A percentile compares a stretch with the other conserved stretches of the same genome.
Evolutionary conservation across 208 protist genomes (phyloP).

Genomic region (Wallacemonas sp.): DNA sequence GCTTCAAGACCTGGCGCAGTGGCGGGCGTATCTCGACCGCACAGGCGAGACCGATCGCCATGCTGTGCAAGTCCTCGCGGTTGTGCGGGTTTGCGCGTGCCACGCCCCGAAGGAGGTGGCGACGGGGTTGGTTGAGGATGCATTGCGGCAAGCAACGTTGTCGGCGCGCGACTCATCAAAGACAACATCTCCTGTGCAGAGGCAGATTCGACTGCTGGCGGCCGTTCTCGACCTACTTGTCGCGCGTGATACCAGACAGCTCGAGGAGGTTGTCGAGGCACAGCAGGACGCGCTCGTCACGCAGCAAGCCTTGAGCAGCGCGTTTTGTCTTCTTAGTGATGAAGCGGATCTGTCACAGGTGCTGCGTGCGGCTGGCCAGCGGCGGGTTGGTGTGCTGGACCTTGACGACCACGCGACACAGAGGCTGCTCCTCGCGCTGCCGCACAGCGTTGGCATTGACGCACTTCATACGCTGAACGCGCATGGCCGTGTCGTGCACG

Average conservation of each 20-base stretch:
- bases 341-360: constrained; percentile 39
- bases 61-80: constrained; percentile 13
- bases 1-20: constrained; percentile 21
- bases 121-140: background rate
- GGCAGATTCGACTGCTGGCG: background rate
- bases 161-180: too few species aligned
- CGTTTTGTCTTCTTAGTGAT: constrained; percentile 50
- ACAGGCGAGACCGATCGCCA: constrained; percentile 7
- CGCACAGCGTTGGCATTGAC: constrained; percentile 16
- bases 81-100: constrained; percentile 29
- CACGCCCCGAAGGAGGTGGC: constrained; percentile 7
- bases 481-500: constrained; percentile 27
- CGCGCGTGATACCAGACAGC: background rate
- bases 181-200: background rate
- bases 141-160: background rate
- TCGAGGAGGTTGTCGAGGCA: background rate
- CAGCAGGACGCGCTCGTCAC: background rate
- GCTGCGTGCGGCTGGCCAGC: constrained; percentile 26
- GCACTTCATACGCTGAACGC: constrained; percentile 16
- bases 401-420: constrained; percentile 70
- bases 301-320: constrained; percentile 37
- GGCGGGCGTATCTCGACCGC: background rate
- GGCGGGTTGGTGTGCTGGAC: constrained; percentile 36
- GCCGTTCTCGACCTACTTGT: background rate
- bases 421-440: constrained; percentile 57